Conservation (phyloP, 2,329 filamentous ascomycete genomes). For the Stemphylium beticola region DNA sequence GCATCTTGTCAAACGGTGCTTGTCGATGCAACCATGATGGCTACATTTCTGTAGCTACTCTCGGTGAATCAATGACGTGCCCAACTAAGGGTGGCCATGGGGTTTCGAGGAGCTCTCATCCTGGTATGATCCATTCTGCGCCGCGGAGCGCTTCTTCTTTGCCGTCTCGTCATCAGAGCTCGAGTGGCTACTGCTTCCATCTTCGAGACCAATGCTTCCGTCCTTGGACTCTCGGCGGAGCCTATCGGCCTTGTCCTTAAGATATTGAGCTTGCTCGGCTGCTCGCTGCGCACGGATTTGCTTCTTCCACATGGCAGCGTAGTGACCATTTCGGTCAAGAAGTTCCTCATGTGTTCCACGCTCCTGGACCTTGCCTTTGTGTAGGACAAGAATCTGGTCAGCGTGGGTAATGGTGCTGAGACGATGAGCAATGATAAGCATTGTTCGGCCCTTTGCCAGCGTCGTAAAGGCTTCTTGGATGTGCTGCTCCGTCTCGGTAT, state of each 20-base stretch:
- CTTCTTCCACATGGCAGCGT: slow-evolving; percentile 60
- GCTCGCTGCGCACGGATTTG: slow-evolving; percentile 58
- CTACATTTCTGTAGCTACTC: background rate
- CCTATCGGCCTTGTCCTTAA: slow-evolving; percentile 58
- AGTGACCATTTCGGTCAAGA: slow-evolving; percentile 53
- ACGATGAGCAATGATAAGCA: slow-evolving; percentile 89
- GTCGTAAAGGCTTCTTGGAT: slow-evolving; percentile 86
- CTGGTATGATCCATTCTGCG: slow-evolving; percentile 15
- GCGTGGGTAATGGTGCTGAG: slow-evolving; percentile 63
- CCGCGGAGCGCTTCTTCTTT: slow-evolving; percentile 29
- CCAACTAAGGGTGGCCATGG: slow-evolving; percentile 35
- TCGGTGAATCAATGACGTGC: slow-evolving; percentile 1
- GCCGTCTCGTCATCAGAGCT: slow-evolving; percentile 42
- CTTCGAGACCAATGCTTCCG: slow-evolving; percentile 42
- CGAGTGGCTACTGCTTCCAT: slow-evolving; percentile 49
- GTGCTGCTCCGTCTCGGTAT: slow-evolving; percentile 90
- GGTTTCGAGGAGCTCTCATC: slow-evolving; percentile 30
- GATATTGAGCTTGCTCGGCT: slow-evolving; percentile 56
- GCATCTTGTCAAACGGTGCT: background rate
- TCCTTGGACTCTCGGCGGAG: slow-evolving; percentile 57
- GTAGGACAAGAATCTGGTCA: slow-evolving; percentile 62
- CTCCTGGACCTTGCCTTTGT: slow-evolving; percentile 60
- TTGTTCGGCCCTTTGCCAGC: slow-evolving; percentile 83
- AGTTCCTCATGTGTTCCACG: slow-evolving; percentile 60
- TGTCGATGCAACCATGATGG: background rate